A percentile compares a stretch with the other conserved stretches of the same genome.
Evolutionary conservation across 371 early-diverging fungal genomes (phyloP).

Genomic region (Choanephora cucurbitarum): DNA sequence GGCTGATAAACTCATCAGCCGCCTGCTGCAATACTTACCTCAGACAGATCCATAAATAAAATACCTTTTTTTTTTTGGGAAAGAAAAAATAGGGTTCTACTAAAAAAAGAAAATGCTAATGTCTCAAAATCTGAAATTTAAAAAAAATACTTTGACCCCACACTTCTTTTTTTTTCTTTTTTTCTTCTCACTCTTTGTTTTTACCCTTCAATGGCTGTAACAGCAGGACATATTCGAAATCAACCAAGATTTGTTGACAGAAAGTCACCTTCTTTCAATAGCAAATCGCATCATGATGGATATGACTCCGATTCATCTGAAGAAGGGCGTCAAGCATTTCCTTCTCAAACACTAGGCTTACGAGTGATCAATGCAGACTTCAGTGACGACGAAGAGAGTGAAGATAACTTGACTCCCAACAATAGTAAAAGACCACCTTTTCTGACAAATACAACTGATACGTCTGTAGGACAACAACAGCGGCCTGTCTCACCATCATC

Average conservation of each 20-base stretch:
- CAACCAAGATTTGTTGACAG: neutral
- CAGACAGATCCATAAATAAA: slow-evolving; percentile 1
- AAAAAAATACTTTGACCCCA: neutral
- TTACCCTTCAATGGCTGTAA: too few species aligned
- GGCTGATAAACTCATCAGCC: slow-evolving; percentile 42
- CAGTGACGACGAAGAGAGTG: neutral
- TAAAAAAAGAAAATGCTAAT: too few species aligned
- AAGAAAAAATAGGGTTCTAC: too few species aligned
- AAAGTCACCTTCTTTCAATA: too few species aligned
- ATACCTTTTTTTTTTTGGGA: too few species aligned
- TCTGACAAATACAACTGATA: neutral
- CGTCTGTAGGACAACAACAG: too few species aligned
- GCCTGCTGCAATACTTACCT: slow-evolving; percentile 13
- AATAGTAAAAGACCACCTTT: neutral
- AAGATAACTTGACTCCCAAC: neutral
- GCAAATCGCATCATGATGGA: neutral
- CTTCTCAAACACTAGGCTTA: slow-evolving; percentile 2
- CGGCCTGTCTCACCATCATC: too few species aligned
- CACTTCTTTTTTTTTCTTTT: neutral
- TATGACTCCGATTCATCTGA: slow-evolving; percentile 15
- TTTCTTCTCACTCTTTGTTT: neutral
- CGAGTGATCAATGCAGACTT: slow-evolving; percentile 10
- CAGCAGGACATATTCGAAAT: neutral
- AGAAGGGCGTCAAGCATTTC: neutral
- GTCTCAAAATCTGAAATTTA: neutral